These are phyloP conservation scores for Malus hybrid DNA, from an alignment of 331 rosid species.

Conservation along the genomic window DNA sequence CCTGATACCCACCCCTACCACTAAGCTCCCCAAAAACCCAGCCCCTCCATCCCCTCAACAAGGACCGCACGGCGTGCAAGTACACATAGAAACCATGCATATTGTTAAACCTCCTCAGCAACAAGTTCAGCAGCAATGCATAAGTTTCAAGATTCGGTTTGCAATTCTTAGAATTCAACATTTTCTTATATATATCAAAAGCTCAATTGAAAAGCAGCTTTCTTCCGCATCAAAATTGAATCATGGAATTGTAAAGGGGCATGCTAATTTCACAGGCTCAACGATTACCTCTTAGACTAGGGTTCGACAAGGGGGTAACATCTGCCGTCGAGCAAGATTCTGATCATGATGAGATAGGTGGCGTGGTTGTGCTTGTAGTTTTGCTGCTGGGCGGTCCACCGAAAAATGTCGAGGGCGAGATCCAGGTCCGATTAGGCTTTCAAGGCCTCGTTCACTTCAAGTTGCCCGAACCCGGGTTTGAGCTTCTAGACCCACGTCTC, in stretches of 20 bases:
- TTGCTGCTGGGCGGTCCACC: slow-evolving; percentile 89
- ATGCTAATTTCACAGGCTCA: slow-evolving; percentile 64
- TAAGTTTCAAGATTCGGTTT: slow-evolving; percentile 76
- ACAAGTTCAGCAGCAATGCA: slow-evolving; percentile 42
- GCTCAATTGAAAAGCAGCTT: slow-evolving; percentile 57
- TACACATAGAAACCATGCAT: slow-evolving; percentile 57
- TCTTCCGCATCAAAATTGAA: slow-evolving; percentile 59
- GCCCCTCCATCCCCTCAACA: slow-evolving; percentile 8
- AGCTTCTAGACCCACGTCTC: slow-evolving; percentile 74
- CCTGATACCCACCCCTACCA: too few relatives aligned
- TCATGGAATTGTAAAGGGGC: slow-evolving; percentile 60
- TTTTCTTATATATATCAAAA: slow-evolving; percentile 76
- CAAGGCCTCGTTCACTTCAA: slow-evolving; percentile 51
- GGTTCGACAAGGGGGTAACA: slow-evolving; percentile 65
- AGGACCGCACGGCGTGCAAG: slow-evolving; percentile 59
- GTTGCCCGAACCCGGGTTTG: slow-evolving; percentile 71
- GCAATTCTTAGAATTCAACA: slow-evolving; percentile 44
- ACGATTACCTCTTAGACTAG: slow-evolving; percentile 79
- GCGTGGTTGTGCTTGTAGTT: slow-evolving; percentile 51
- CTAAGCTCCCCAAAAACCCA: too few relatives aligned
- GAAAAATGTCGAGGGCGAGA: slow-evolving; percentile 88
- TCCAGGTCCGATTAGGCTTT: slow-evolving; percentile 71
- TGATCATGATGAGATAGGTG: slow-evolving; percentile 63
- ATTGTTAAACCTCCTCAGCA: slow-evolving; percentile 68
- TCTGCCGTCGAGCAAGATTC: slow-evolving; percentile 36